Percentiles rank a stretch among this genome's conserved stretches.
These are phyloP conservation scores for Chenopodium berlandieri DNA, from an alignment of 148 eudicot species.

Conservation along the genomic window DNA sequence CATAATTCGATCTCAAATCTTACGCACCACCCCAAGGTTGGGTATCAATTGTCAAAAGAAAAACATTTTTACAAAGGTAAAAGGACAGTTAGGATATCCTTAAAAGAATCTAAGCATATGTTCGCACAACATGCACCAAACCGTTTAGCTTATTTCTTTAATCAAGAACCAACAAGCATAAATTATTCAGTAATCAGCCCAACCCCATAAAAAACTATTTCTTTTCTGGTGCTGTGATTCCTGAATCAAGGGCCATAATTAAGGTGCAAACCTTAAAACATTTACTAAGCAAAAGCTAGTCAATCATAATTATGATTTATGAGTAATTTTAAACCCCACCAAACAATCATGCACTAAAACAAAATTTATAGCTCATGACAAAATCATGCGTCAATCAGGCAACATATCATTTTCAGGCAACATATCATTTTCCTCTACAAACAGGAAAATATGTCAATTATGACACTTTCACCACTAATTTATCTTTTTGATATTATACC, in stretches of 20 bases:
- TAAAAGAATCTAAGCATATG: neutral
- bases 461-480: too few species aligned
- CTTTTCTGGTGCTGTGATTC: neutral
- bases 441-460: too few species aligned
- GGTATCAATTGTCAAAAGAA: neutral
- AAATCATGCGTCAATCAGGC: too few species aligned
- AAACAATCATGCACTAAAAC: neutral
- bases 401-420: too few species aligned
- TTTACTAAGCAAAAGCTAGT: slow-evolving; percentile 5
- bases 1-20: neutral
- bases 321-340: neutral
- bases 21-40: neutral
- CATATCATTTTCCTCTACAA: too few species aligned
- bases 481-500: too few species aligned
- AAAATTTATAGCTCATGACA: neutral
- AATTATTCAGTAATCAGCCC: neutral
- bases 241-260: slow-evolving; percentile 14
- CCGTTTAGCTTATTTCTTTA: neutral
- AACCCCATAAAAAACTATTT: neutral
- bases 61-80: neutral
- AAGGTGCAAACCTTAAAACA: slow-evolving; percentile 13
- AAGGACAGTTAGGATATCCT: neutral
- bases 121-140: neutral
- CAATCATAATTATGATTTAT: neutral
- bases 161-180: neutral